Evolutionary conservation across 306 rosid species (phyloP), one percentile per base, ranked within the genome.

Genomic region (Pyrus pyrifolia): DNA sequence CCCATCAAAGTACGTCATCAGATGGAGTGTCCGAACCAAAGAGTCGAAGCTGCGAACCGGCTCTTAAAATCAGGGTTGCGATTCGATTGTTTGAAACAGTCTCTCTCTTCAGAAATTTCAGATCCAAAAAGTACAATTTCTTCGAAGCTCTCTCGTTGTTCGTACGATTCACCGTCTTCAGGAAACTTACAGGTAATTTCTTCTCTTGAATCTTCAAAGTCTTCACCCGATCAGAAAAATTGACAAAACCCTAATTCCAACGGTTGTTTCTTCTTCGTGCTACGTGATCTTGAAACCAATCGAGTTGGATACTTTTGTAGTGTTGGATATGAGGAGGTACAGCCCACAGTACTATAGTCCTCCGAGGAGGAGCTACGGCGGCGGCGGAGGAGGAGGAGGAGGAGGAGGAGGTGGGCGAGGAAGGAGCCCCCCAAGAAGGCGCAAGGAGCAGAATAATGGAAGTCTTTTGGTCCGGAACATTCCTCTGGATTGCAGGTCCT

Each of bases 301-400:
- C 62, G 1, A 15, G 22, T 58, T 58, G 29, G 12, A 6, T 58
- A n/a, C 25, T 40, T 73, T 30, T 33, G 0, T 22, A 22, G 27
- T 73, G 27, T 42, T 57, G 85, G 19, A 45, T 4, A 74, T 96
- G 99, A 83, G 98, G 84, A 88, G 99, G 85, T 85, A 87, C 87
- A 92, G 99, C 77, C 99, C 99, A n/a, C 89, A 83, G 65, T 91
- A 91, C 83, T 88, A 92, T 68, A 96, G 99, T 86, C 98, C 99
- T 78, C 96, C 96, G 0, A 89, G 97, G 83, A 86, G 97, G 81
- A 91, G 88, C 72, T 90, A 94, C 77, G 98, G 98, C 8, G 93
- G 96, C 19, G 88, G 98, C 23, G 89, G 85, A 1, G 77, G 77
- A 12, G 72, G 77, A 21, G 72, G 98, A 4, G 95, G 95, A 21